phyloP scores from a whole-genome alignment of 202 grass and related monocot species.

The Hordeum pubiflorum region DNA sequence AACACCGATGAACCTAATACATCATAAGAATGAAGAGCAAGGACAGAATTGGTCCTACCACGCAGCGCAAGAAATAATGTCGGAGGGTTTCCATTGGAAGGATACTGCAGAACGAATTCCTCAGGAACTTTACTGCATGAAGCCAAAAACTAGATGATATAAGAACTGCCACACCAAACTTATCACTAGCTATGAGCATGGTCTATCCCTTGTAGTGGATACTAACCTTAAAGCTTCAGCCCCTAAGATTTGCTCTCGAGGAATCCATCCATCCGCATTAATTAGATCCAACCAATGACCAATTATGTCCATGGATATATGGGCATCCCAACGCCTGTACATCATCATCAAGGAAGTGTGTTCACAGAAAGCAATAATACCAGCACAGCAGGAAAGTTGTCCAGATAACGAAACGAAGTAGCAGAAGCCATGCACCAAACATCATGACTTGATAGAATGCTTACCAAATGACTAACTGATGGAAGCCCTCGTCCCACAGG shows the following conservation, averaged over 20 bases:
- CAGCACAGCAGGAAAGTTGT: background rate
- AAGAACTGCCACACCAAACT: background rate
- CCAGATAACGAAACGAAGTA: background rate
- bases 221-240: constrained; percentile 94
- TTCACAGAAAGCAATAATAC: constrained; percentile 18
- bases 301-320: constrained; percentile 96
- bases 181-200: constrained; percentile 1
- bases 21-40: too few species aligned
- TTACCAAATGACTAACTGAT: constrained; percentile 87
- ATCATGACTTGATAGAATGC: constrained; percentile 14
- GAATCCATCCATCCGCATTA: constrained; percentile 98
- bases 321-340: constrained; percentile 77
- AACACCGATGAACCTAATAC: background rate
- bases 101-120: constrained; percentile 91
- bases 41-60: constrained; percentile 34
- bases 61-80: constrained; percentile 87
- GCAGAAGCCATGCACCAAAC: background rate
- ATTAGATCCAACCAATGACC: constrained; percentile 96
- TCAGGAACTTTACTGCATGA: constrained; percentile 81
- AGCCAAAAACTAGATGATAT: constrained; percentile 34
- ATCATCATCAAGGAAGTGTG: background rate
- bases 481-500: constrained; percentile 97
- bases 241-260: constrained; percentile 94
- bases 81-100: constrained; percentile 88
- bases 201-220: background rate